Evolutionary conservation across 2,329 filamentous ascomycete species (phyloP).

Genomic region (Botrytis deweyae): DNA sequence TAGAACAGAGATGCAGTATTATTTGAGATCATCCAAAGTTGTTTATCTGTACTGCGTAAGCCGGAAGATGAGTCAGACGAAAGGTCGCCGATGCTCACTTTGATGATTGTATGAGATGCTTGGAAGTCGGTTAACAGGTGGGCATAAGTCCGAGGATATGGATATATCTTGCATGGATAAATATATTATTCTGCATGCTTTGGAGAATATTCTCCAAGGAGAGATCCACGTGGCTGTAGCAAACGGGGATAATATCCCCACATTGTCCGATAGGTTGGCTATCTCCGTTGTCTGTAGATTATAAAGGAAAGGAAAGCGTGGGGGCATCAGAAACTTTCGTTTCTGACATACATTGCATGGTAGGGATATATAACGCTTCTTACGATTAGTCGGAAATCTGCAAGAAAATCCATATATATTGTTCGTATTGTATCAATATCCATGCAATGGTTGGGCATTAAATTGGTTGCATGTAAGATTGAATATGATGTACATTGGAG

Average conservation of each 20-base stretch:
- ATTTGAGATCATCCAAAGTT: neutral
- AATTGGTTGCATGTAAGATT: neutral
- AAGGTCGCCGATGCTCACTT: slow-evolving; percentile 7
- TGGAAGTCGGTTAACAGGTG: neutral
- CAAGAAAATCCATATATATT: neutral
- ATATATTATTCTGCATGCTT: slow-evolving; percentile 2
- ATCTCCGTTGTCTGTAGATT: slow-evolving; percentile 1
- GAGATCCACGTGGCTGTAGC: neutral
- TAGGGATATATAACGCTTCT: neutral
- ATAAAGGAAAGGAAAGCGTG: neutral
- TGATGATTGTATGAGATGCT: neutral
- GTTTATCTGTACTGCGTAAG: neutral
- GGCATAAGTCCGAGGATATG: neutral
- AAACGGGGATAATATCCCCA: neutral
- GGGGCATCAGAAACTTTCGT: neutral
- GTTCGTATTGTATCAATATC: neutral
- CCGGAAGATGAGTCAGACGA: slow-evolving; percentile 3
- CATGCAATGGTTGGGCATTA: neutral
- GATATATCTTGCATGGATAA: neutral
- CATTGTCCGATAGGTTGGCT: neutral
- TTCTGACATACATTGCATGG: neutral
- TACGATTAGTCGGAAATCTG: neutral
- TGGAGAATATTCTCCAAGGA: neutral
- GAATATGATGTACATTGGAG: neutral
- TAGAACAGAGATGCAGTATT: neutral